Evolutionary conservation across 345 rosid species (phyloP).

Genomic region (Passiflora organensis): DNA sequence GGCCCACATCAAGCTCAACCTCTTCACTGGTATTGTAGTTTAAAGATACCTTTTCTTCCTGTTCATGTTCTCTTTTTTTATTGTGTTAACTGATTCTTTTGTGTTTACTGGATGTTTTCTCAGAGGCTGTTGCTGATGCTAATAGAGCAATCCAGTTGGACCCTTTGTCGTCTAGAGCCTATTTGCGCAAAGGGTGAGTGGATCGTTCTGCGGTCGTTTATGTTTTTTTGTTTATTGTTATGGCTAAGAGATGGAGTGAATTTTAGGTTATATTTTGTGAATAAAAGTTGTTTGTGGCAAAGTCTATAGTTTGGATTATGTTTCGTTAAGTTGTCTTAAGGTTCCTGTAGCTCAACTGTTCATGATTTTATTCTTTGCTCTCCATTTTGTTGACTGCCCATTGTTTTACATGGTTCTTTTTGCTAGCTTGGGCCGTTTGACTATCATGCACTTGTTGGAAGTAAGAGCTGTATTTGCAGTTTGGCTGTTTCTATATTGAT

Average conservation of each 20-base stretch:
- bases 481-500: not conserved
- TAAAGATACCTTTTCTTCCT: not conserved
- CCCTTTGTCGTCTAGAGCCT: conserved; percentile 61
- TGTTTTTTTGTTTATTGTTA: not conserved
- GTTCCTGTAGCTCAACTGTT: no score
- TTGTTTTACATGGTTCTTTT: no score
- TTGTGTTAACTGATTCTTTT: not conserved
- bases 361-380: no score
- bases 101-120: not conserved
- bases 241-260: not conserved
- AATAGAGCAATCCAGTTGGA: conserved; percentile 74
- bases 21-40: conserved; percentile 48
- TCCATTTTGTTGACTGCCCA: no score
- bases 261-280: no score
- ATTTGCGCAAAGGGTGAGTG: conserved; percentile 76
- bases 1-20: conserved; percentile 70
- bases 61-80: not conserved
- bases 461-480: no score
- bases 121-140: conserved; percentile 89
- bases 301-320: not conserved
- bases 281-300: no score
- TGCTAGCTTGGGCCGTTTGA: no score
- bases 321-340: not conserved
- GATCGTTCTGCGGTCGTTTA: not conserved
- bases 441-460: no score